phyloP scores from a whole-genome alignment of 768 basidiomycete species.

The Crucibulum laeve region DNA sequence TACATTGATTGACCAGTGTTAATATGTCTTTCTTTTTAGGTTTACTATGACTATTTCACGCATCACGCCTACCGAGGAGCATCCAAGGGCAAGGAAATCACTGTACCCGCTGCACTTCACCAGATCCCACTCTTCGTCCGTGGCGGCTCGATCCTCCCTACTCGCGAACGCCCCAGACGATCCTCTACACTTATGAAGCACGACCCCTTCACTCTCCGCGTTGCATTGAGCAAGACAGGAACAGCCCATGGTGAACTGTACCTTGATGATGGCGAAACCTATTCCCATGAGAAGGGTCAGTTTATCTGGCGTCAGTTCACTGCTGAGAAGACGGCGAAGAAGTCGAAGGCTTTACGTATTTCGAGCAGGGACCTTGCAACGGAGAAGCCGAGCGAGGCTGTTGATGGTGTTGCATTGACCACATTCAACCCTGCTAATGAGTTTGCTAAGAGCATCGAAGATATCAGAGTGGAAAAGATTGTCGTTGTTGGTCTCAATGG shows the following conservation, averaged over 20 bases:
- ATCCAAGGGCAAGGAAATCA: constrained; percentile 61
- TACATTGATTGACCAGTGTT: neutral
- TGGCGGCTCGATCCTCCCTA: constrained; percentile 87
- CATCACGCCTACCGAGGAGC: constrained; percentile 62
- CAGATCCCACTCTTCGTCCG: constrained; percentile 83
- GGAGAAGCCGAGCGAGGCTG: constrained; percentile 38
- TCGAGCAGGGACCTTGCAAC: constrained; percentile 53
- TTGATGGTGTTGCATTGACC: constrained; percentile 44
- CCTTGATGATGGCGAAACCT: constrained; percentile 91
- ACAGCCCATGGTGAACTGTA: constrained; percentile 83
- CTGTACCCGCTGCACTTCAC: constrained; percentile 74
- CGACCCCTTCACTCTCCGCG: constrained; percentile 90
- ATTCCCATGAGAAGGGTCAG: constrained; percentile 68
- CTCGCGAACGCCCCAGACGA: constrained; percentile 82
- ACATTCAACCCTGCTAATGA: constrained; percentile 54
- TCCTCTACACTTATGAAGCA: constrained; percentile 83
- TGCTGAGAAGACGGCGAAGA: constrained; percentile 44
- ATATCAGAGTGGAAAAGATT: constrained; percentile 79
- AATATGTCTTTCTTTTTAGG: constrained; percentile 32
- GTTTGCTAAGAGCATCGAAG: constrained; percentile 61
- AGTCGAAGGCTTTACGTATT: constrained; percentile 36
- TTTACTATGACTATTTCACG: constrained; percentile 94
- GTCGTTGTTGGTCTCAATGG: constrained; percentile 67
- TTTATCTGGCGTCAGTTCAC: constrained; percentile 79
- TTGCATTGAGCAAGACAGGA: constrained; percentile 63